Conservation (phyloP, 306 rosid species). For the Corylus avellana region DNA sequence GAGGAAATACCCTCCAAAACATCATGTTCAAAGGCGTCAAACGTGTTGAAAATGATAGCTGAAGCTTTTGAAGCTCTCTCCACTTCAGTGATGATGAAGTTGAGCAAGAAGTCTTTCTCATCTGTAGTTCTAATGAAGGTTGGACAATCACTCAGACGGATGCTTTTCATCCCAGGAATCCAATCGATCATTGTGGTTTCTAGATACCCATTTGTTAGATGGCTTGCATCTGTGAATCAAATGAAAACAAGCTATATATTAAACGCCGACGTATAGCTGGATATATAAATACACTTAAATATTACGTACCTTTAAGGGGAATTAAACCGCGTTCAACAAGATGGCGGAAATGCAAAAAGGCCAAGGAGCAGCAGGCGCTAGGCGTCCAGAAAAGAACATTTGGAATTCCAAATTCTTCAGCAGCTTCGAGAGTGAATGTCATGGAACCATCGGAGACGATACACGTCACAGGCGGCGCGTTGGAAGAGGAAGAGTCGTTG, state of each 20-base stretch:
- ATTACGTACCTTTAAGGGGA: slow-evolving; percentile 12
- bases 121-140: slow-evolving; percentile 31
- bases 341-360: neutral
- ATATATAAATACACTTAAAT: too few relatives aligned
- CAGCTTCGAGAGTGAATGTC: neutral
- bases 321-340: slow-evolving; percentile 1
- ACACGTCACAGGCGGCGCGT: slow-evolving; percentile 6
- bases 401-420: slow-evolving; percentile 26
- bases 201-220: slow-evolving; percentile 34
- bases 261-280: too few relatives aligned
- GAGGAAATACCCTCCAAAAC: slow-evolving; percentile 33
- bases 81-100: slow-evolving; percentile 30
- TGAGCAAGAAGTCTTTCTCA: slow-evolving; percentile 27
- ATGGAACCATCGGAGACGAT: slow-evolving; percentile 12
- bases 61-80: slow-evolving; percentile 38
- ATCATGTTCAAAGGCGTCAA: slow-evolving; percentile 40
- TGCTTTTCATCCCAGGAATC: slow-evolving; percentile 46
- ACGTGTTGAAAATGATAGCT: slow-evolving; percentile 39
- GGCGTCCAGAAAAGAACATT: neutral
- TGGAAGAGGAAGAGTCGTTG: neutral
- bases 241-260: too few relatives aligned
- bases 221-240: slow-evolving; percentile 31
- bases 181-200: slow-evolving; percentile 36
- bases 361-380: slow-evolving; percentile 12
- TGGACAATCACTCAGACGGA: slow-evolving; percentile 37